Percentiles rank a stretch among this genome's conserved stretches.
phyloP scores from a whole-genome alignment of 2,329 filamentous ascomycete species.

The Aspergillus oerlinghausenensis region DNA sequence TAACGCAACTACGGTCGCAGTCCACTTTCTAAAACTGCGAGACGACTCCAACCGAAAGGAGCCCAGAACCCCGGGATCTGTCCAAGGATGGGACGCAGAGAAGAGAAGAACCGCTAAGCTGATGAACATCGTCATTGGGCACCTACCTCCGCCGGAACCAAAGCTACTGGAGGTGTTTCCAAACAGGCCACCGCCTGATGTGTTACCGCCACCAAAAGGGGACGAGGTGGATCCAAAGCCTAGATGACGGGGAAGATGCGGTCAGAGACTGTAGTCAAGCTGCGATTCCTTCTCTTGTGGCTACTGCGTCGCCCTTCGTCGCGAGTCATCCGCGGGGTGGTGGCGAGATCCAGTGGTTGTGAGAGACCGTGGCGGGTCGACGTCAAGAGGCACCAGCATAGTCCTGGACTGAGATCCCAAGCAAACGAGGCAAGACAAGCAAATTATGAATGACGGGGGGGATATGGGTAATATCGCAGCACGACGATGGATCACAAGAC shows the following conservation, averaged over 20 bases:
- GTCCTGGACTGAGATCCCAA: background rate
- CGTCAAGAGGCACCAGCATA: conserved; percentile 26
- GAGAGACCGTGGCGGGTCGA: conserved; percentile 24
- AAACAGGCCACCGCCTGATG: conserved; percentile 31
- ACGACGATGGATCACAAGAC: conserved; percentile 17
- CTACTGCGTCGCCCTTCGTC: conserved; percentile 23
- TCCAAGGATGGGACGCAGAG: conserved; percentile 6
- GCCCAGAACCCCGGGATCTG: conserved; percentile 3
- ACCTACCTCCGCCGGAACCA: conserved; percentile 42
- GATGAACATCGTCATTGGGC: conserved; percentile 18
- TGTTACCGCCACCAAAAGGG: conserved; percentile 33
- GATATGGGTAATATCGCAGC: background rate
- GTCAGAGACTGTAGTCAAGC: conserved; percentile 37
- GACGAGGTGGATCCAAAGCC: conserved; percentile 38
- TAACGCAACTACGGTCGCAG: background rate
- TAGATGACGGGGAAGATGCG: conserved; percentile 34
- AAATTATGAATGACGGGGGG: conserved; percentile 8
- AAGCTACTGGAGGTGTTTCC: conserved; percentile 36
- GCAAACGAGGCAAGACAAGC: conserved; percentile 1
- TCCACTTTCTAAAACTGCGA: background rate
- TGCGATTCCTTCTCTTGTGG: conserved; percentile 29
- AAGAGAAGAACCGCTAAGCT: conserved; percentile 23
- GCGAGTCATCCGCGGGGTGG: conserved; percentile 18
- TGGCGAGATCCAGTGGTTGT: conserved; percentile 18
- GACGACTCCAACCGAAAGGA: background rate